Percentiles rank a stretch among this genome's conserved stretches.
Conservation (phyloP, 257 asterid genomes). For the Fraxinus excelsior region DNA sequence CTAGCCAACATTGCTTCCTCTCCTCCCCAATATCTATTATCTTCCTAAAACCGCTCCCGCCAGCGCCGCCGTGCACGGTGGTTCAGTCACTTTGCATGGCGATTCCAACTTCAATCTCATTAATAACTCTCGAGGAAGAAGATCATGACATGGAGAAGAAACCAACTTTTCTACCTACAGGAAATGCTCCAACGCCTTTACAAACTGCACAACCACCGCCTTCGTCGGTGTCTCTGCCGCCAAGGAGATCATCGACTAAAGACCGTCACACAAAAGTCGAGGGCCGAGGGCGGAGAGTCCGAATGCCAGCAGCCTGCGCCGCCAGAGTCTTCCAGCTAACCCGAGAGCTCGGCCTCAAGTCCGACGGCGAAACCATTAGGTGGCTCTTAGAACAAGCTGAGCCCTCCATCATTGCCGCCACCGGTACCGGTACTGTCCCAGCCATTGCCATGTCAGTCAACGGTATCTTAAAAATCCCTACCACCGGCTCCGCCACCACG, state of each 20-base stretch:
- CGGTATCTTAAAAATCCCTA: slow-evolving; percentile 24
- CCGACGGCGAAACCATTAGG: slow-evolving; percentile 27
- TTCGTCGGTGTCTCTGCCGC: neutral
- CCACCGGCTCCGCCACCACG: slow-evolving; percentile 2
- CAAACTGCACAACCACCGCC: neutral
- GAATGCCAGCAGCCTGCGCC: slow-evolving; percentile 28
- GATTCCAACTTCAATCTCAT: neutral
- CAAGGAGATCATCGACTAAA: neutral
- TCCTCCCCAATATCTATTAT: neutral
- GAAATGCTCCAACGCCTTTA: neutral
- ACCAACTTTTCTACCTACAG: neutral
- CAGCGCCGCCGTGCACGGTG: neutral
- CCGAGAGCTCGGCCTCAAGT: slow-evolving; percentile 25
- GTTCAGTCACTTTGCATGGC: neutral
- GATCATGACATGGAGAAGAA: neutral
- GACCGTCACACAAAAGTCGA: slow-evolving; percentile 26
- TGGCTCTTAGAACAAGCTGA: slow-evolving; percentile 29
- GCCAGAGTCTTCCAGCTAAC: slow-evolving; percentile 27
- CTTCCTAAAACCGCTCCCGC: neutral
- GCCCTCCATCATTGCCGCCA: slow-evolving; percentile 24
- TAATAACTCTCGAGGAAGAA: neutral
- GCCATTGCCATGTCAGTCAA: slow-evolving; percentile 28
- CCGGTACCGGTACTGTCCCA: slow-evolving; percentile 27
- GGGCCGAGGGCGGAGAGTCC: slow-evolving; percentile 24
- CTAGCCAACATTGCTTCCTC: neutral